Evolutionary conservation across 495 filamentous ascomycete species (phyloP), one percentile per base, ranked within the genome.

Genomic region (Pyrenula massariospora): DNA sequence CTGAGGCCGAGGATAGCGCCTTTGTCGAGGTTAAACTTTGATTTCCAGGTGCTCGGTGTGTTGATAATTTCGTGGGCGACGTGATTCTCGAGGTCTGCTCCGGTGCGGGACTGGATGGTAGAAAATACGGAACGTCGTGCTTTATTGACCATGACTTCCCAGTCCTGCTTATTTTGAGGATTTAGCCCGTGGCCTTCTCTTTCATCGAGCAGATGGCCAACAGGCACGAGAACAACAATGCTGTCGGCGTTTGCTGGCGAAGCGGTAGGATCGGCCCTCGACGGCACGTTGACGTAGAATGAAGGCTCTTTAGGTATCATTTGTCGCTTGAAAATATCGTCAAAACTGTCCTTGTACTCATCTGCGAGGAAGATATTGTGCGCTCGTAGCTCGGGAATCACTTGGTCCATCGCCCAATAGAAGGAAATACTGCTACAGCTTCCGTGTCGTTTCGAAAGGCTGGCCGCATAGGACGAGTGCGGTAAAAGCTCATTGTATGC

Each of bases 331-430:
- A 89, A 88, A 47, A 88, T 89, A 51, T 75, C 72, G 67, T 87
- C 84, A 63, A 89, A 89, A 20, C 76, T 81, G 58, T 83, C 81
- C 42, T 73, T 71, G 67, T 87, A 89, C 57, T 82, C 72, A 55
- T 85, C 78, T 3, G 84, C 83, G 20, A 89, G 75, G 70, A 89
- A 89, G 62, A 88, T 84, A 59, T 89, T 89, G 64, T 89, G 85
- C 10, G 81, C 77, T n/a, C 70, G 67, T 1, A 89, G 70, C 58
- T 81, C 73, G 0, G 81, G 79, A 1, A 87, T 64, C 25, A 70
- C 65, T 22, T 72, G 64, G 56, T 77, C 66, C 22, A 89, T 73
- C 20, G 77, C 74, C 85, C 85, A 89, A 70, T 86, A 89, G 67
- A 87, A 87, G 3, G 83, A 87, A 48, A 89, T 85, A 47, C 80